Evolutionary conservation across 345 rosid genomes (phyloP).

Genomic region (Microthlaspi erraticum): DNA sequence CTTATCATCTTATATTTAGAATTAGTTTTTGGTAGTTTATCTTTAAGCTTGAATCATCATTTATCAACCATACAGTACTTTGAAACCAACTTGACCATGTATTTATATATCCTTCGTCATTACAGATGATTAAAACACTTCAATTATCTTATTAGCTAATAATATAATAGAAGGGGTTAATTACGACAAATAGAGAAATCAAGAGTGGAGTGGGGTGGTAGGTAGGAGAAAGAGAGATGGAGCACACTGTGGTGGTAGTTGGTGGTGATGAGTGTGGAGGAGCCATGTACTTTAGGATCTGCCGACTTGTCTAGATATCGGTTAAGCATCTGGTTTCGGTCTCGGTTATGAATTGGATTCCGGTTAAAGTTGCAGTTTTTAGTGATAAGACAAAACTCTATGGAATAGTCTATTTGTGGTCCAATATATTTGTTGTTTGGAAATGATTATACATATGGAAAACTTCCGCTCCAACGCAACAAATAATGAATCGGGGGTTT

Average conservation of each 20-base stretch:
- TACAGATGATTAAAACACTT: conserved; percentile 27
- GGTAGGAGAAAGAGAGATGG: conserved; percentile 41
- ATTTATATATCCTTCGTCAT: not conserved
- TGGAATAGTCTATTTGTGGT: conserved; percentile 6
- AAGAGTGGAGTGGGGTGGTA: conserved; percentile 37
- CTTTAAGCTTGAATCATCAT: conserved; percentile 2
- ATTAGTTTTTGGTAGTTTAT: not conserved
- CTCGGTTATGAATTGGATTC: not conserved
- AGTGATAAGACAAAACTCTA: conserved; percentile 5
- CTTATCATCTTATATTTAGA: conserved; percentile 9
- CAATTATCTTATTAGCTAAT: not conserved
- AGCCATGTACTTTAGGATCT: conserved; percentile 36
- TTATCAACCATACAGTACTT: not conserved
- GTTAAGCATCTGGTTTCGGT: conserved; percentile 29
- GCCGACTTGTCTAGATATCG: conserved; percentile 33
- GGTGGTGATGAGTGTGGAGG: conserved; percentile 35
- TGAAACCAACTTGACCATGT: conserved; percentile 13
- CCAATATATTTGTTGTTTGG: not conserved
- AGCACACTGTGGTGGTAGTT: conserved; percentile 31
- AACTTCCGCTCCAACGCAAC: not conserved
- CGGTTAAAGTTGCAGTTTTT: conserved; percentile 24
- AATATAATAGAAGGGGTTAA: not conserved
- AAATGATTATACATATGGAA: not conserved
- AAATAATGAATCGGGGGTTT: not conserved
- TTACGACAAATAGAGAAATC: conserved; percentile 30